Percentiles rank a stretch among this genome's conserved stretches.
Evolutionary conservation across 2,329 filamentous ascomycete species (phyloP).

Genomic region (Colletotrichum sublineola): DNA sequence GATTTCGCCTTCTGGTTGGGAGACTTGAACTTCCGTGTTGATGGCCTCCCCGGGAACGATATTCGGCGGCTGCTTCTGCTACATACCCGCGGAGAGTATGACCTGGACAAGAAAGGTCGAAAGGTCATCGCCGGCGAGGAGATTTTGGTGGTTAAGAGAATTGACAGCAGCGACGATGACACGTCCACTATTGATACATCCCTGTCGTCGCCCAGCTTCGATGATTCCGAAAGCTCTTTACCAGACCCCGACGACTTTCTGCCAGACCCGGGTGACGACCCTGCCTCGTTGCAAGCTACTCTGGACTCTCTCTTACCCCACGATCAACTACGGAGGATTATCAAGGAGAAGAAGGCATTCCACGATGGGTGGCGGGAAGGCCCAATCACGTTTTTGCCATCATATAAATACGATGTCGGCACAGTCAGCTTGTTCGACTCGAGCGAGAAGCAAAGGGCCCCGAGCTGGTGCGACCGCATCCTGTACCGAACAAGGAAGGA

Average conservation of each 20-base stretch:
- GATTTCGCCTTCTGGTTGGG: constrained; percentile 98
- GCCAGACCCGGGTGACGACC: constrained; percentile 80
- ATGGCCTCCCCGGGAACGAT: constrained; percentile 89
- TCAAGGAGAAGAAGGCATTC: constrained; percentile 82
- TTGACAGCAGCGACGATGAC: constrained; percentile 64
- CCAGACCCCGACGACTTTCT: constrained; percentile 76
- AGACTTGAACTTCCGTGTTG: constrained; percentile 93
- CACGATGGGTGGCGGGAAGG: constrained; percentile 95
- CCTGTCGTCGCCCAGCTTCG: constrained; percentile 51
- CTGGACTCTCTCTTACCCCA: constrained; percentile 88
- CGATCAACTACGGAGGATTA: constrained; percentile 84
- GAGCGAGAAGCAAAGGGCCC: constrained; percentile 91
- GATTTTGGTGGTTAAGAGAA: constrained; percentile 45
- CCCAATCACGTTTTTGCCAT: constrained; percentile 87
- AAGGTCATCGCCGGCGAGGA: constrained; percentile 60
- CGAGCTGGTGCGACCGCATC: constrained; percentile 97
- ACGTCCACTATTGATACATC: constrained; percentile 51
- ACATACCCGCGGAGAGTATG: constrained; percentile 85
- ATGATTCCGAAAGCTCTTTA: constrained; percentile 57
- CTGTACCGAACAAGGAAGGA: constrained; percentile 84
- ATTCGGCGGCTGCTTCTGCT: constrained; percentile 86
- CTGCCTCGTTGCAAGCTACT: constrained; percentile 88
- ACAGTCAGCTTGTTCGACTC: constrained; percentile 93
- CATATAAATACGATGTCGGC: constrained; percentile 98
- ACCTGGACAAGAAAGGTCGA: constrained; percentile 60